Evolutionary conservation across 768 basidiomycete genomes (phyloP), one percentile per base, ranked within the genome.

Genomic region (Amanita jacksonii): DNA sequence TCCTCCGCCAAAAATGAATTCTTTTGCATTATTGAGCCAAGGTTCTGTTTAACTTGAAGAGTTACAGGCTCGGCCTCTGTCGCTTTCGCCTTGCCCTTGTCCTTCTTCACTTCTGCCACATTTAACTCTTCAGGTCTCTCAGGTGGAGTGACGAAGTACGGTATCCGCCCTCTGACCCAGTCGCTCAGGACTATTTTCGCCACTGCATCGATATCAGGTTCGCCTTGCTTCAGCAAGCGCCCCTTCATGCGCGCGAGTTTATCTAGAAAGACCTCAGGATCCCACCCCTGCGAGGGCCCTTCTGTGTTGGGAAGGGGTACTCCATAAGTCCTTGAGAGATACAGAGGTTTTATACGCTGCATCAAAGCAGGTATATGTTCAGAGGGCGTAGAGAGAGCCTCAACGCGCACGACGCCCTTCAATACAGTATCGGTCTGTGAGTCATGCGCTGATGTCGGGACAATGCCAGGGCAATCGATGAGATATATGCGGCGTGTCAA

Each of bases 401-500:
- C 94, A 16, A 98, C 90, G 47, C 94, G 85, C 30, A 98, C 79
- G 38, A 97, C 93, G 15, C 94, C 96, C 64, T 99, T 99, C 47
- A 99, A 76, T 18, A 98, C 96, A 3, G 82, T 96, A 12, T 80
- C 77, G 0, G 90, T 89, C 57, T 94, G 83, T 2, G 85, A 77
- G 62, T 98, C 93, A 49, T 86, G 74, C 2, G 90, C 85, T 18
- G 91, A 93, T 13, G 91, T 83, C 2, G 94, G 94, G 1, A 97
- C 96, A 62, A 98, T 88, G 38, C 96, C 96, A 22, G 96, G 96
- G 60, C 96, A 99, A 65, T 99, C 96, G 67, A 99, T 97, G 53
- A 99, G 83, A 69, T 97, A 99, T 59, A 99, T 99, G 43, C 87
- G 77, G 50, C 85, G 79, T 48, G 93, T 99, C 32, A 99, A 70